These are phyloP conservation scores for Myxozyma vanderwaltii DNA, from an alignment of 805 yeast genomes.

Conservation along the genomic window DNA sequence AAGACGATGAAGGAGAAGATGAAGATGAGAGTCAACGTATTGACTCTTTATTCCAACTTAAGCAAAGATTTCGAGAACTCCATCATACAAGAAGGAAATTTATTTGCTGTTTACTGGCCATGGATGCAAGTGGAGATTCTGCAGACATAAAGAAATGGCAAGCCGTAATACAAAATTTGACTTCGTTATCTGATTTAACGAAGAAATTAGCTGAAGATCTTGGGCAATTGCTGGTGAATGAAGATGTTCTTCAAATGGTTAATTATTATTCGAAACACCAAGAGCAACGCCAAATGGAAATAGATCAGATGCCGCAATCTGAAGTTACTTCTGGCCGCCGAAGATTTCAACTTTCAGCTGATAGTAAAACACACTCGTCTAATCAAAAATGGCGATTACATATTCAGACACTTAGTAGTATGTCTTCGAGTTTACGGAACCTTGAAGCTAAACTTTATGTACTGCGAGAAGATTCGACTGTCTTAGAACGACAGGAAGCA, in stretches of 20 bases:
- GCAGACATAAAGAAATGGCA: slow-evolving; percentile 27
- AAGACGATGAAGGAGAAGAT: slow-evolving; percentile 6
- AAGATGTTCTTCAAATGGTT: slow-evolving; percentile 15
- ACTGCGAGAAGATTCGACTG: slow-evolving; percentile 28
- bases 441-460: slow-evolving; percentile 32
- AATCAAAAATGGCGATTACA: slow-evolving; percentile 24
- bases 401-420: slow-evolving; percentile 18
- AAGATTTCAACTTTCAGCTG: not conserved
- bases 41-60: slow-evolving; percentile 18
- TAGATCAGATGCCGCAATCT: not conserved
- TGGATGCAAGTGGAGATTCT: slow-evolving; percentile 30
- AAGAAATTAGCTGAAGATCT: slow-evolving; percentile 19
- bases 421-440: slow-evolving; percentile 28
- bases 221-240: slow-evolving; percentile 1
- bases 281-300: not conserved
- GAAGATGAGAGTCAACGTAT: not conserved
- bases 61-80: slow-evolving; percentile 25
- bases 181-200: slow-evolving; percentile 26
- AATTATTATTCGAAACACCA: slow-evolving; percentile 14
- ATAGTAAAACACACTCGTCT: not conserved
- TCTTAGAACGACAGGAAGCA: slow-evolving; percentile 15
- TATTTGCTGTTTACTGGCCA: slow-evolving; percentile 35
- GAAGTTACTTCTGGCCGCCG: not conserved
- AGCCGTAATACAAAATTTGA: slow-evolving; percentile 21
- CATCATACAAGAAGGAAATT: slow-evolving; percentile 31